Conservation (phyloP, 129 eudicot genomes). For the Flaveria linearis region DNA sequence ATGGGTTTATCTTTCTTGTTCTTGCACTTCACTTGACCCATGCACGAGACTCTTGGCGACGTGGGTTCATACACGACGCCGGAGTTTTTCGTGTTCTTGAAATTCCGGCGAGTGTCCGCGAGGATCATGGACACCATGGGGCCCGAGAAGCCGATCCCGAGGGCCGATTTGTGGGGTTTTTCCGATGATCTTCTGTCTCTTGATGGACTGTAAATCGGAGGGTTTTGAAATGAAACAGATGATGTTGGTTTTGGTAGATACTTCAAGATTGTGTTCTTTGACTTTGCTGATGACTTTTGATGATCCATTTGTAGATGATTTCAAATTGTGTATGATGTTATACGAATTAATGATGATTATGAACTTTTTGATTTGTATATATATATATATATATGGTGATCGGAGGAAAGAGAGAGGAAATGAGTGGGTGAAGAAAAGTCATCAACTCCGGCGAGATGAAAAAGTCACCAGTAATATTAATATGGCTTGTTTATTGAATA, state of each 20-base stretch:
- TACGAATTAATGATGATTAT: neutral
- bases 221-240: constrained; percentile 51
- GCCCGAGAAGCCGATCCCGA: constrained; percentile 60
- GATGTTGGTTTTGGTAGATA: constrained; percentile 55
- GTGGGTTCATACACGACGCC: constrained; percentile 57
- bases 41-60: constrained; percentile 75
- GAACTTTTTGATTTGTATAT: neutral
- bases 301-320: constrained; percentile 31
- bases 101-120: constrained; percentile 52
- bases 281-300: constrained; percentile 36
- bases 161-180: constrained; percentile 40
- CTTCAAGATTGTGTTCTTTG: constrained; percentile 57
- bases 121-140: constrained; percentile 51
- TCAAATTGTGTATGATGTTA: constrained; percentile 1
- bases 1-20: constrained; percentile 25
- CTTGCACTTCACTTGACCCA: constrained; percentile 84
- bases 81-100: constrained; percentile 40
- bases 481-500: neutral
- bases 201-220: constrained; percentile 49
- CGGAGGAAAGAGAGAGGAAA: constrained; percentile 3
- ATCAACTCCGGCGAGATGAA: neutral
- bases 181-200: constrained; percentile 38
- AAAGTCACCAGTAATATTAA: too few relatives aligned
- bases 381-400: neutral
- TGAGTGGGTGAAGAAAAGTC: neutral